phyloP scores from a whole-genome alignment of 768 basidiomycete genomes.

The Collybia mongolica region DNA sequence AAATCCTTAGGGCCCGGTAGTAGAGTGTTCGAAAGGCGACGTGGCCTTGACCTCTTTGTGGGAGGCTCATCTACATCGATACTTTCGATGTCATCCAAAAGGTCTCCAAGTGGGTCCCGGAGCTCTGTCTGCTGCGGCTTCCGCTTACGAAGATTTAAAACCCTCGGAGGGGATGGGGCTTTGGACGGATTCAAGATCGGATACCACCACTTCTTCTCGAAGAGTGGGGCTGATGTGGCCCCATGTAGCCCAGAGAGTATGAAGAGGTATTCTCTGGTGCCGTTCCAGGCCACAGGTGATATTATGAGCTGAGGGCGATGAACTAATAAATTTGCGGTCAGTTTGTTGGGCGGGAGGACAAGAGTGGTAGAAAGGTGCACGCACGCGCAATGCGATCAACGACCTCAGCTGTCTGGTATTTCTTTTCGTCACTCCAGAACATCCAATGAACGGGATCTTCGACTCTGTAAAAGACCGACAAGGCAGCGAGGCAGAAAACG shows the following conservation, averaged over 20 bases:
- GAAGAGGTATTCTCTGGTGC: constrained; percentile 36
- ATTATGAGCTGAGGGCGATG: constrained; percentile 37
- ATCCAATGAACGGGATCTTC: constrained; percentile 59
- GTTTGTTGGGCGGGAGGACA: background rate
- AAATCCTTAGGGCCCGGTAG: constrained; percentile 1
- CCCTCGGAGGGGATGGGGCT: constrained; percentile 21
- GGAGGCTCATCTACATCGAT: constrained; percentile 26
- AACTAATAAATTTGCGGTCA: constrained; percentile 21
- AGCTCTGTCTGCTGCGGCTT: constrained; percentile 25
- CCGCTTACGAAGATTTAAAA: constrained; percentile 32
- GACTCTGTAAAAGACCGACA: constrained; percentile 55
- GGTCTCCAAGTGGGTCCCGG: constrained; percentile 21
- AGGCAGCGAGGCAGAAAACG: constrained; percentile 58
- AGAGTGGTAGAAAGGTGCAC: constrained; percentile 21
- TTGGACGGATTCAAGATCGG: constrained; percentile 29
- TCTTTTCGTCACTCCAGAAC: constrained; percentile 59
- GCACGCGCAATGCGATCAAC: constrained; percentile 55
- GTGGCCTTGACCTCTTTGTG: constrained; percentile 23
- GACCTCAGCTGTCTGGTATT: constrained; percentile 44
- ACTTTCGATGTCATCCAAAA: constrained; percentile 20
- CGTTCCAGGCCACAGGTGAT: constrained; percentile 43
- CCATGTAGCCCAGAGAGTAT: constrained; percentile 34
- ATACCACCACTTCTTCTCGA: constrained; percentile 31
- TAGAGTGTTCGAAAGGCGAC: constrained; percentile 9
- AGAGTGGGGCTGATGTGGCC: constrained; percentile 25